Evolutionary conservation across 2,329 filamentous ascomycete genomes (phyloP), one percentile per base, ranked within the genome.

Genomic region (Sporothrix pallida): DNA sequence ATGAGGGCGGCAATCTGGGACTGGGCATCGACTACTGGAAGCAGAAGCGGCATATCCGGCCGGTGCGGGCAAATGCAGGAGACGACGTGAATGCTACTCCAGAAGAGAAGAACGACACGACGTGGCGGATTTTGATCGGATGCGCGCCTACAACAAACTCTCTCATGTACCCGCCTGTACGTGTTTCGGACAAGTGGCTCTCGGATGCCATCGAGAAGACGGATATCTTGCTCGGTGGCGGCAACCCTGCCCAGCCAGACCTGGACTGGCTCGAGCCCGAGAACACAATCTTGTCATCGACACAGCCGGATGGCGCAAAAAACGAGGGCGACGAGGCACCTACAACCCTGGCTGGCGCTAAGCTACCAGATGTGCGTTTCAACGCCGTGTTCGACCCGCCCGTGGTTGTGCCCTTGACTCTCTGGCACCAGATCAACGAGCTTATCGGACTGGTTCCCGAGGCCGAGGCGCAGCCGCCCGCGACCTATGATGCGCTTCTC

Each of bases 21-120:
- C 82, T 95, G 73, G 89, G 88, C 68, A 78, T 96, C 54, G 91
- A 94, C 76, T 97, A 95, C 80, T 96, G 93, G 93, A 91, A 89
- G 80, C 87, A 91, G 77, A 83, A 85, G 72, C 85, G 88, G 65
- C 84, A 87, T 65, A 80, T 89, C 17, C 81, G 79, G 2, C 80
- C 81, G 6, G 79, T 78, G 1, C 81, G 77, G n/a, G 26, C 58
- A 23, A 20, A 46, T 2, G 31, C 31, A 37, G 31, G 44, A 52
- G 67, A 58, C n/a, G 52, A 69, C 17, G 37, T 37, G 4, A 60
- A 12, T 13, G n/a, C 62, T 48, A n/a, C 42, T 26, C 10, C 7
- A 5, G 20, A 20, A 20, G 42, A 37, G 37, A 42, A n/a, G 23
- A 48, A 42, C 3, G 84, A 86, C 74, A 87, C 84, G 74, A 86